Conservation (phyloP, 164 flowering plant species). For the Euptelea pleiosperma region DNA sequence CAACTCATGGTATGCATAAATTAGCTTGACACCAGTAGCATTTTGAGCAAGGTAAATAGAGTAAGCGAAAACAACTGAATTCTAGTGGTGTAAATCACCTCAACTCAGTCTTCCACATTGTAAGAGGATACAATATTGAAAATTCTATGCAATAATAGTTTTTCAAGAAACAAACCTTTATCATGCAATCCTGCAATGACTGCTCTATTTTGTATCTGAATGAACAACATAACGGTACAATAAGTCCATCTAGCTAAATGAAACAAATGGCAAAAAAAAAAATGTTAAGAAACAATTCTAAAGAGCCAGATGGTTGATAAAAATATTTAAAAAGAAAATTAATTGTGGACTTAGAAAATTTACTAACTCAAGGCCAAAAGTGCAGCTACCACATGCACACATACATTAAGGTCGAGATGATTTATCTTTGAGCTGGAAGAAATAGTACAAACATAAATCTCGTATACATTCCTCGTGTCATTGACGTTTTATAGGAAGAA, state of each 20-base stretch:
- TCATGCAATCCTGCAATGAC: conserved; percentile 80
- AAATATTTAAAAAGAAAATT: background rate
- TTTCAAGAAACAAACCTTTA: conserved; percentile 56
- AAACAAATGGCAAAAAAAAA: background rate
- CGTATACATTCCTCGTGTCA: background rate
- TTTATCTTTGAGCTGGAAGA: too few relatives aligned
- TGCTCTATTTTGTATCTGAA: conserved; percentile 65
- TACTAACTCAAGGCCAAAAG: background rate
- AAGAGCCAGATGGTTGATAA: background rate
- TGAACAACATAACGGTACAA: conserved; percentile 14
- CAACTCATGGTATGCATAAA: too few relatives aligned
- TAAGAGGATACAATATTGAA: background rate
- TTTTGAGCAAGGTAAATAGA: background rate
- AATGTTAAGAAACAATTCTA: background rate
- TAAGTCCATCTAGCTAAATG: background rate
- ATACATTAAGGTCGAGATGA: background rate
- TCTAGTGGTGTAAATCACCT: background rate
- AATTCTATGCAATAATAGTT: background rate
- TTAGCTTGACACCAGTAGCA: too few relatives aligned
- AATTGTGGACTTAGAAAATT: background rate
- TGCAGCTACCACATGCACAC: background rate
- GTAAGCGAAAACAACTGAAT: background rate
- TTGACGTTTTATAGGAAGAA: background rate
- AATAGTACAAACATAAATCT: too few relatives aligned
- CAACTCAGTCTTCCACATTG: background rate